Evolutionary conservation across 1,284 basidiomycete genomes (phyloP), one percentile per base, ranked within the genome.

Genomic region (Ganoderma boninense): DNA sequence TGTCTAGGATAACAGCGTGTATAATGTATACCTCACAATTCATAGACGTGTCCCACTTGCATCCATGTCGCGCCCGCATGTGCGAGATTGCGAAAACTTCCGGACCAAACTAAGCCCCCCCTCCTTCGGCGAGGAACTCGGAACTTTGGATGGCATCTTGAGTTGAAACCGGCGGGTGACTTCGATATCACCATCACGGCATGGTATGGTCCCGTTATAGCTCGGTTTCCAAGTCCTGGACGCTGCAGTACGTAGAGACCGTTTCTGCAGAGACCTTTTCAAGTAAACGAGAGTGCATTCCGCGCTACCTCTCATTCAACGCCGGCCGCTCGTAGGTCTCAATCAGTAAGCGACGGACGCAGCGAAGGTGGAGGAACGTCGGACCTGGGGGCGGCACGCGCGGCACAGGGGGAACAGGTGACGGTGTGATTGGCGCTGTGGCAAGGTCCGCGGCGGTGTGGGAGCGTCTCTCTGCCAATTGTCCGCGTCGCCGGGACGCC

Each of bases 1-100:
- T 73, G 71, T 72, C 69, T 72, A 71, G 49, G 62, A 73, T 69
- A 72, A 42, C 63, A 65, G 26, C 65, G 56, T 72, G 71, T 74
- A 74, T 74, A 71, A 74, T 71, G 64, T 66, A 70, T 70, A 70
- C 65, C 65, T 29, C 67, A 43, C 69, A 61, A 46, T 52, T 59
- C 64, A 65, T 67, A 66, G 64, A 66, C 35, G 46, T 49, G 5
- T 62, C 11, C 35, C 38, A 29, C 54, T 56, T 35, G 32, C 54
- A 29, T 26, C 54, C 14, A 7, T 13, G 26, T 54, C n/a, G 11
- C 49, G 16, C 13, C 13, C 18, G 14, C 43, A 16, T 43, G 43
- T 2, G n/a, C 46, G 11, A 23, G n/a, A 49, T 10, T 23, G n/a
- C 23, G n/a, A 23, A 49, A 23, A 49, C n/a, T 11, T 23, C 2